A percentile compares a stretch with the other conserved stretches of the same genome.
phyloP scores from a whole-genome alignment of 2,329 filamentous ascomycete genomes.

The Cladosporium sp. region DNA sequence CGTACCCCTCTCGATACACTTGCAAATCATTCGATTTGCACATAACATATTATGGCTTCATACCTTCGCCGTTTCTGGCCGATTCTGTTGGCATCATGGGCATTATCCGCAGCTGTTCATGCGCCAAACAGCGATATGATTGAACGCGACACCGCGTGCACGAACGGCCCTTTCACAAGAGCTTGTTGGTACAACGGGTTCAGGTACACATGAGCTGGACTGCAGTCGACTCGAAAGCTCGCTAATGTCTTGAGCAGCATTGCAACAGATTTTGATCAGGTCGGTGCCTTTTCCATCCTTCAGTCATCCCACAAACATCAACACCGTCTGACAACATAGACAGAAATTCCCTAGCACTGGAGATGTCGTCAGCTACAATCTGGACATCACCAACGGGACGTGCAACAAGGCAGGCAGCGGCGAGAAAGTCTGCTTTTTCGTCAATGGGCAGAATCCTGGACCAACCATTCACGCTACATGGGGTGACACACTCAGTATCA shows the following conservation, averaged over 20 bases:
- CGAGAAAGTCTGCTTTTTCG: slow-evolving; percentile 37
- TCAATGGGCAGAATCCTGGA: slow-evolving; percentile 61
- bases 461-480: slow-evolving; percentile 55
- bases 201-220: slow-evolving; percentile 18
- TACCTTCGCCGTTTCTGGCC: not conserved
- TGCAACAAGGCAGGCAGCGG: slow-evolving; percentile 43
- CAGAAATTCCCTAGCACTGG: slow-evolving; percentile 35
- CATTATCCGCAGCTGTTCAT: slow-evolving; percentile 5
- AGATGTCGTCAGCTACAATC: slow-evolving; percentile 29
- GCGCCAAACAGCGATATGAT: not conserved
- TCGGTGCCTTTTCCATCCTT: not conserved
- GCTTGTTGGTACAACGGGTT: slow-evolving; percentile 37
- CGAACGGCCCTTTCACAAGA: slow-evolving; percentile 33
- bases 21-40: too few species aligned
- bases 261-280: slow-evolving; percentile 37
- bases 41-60: slow-evolving; percentile 5
- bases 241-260: slow-evolving; percentile 21
- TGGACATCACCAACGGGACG: slow-evolving; percentile 33
- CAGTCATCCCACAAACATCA: not conserved
- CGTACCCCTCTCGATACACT: too few species aligned
- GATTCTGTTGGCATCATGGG: slow-evolving; percentile 7
- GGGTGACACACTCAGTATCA: slow-evolving; percentile 46
- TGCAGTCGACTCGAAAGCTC: slow-evolving; percentile 19
- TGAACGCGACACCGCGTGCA: slow-evolving; percentile 29
- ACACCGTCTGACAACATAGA: not conserved